Base-by-base conservation (phyloP, 805 yeast genomes). In the Cyberlindnera subsufficiens region DNA sequence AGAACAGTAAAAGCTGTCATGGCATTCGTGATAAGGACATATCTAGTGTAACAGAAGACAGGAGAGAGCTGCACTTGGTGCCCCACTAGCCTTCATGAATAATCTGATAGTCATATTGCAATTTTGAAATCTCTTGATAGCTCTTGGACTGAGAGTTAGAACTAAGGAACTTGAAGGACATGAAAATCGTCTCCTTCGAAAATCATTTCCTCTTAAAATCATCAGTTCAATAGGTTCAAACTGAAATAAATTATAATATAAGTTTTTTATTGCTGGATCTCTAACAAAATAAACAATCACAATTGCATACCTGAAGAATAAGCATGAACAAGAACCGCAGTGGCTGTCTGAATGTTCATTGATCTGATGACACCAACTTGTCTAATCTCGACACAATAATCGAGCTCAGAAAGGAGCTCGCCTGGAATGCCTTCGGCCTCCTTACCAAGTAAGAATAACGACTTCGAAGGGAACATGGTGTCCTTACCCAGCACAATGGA, bases 311-410 rank as follows among this genome's bases (percentile, higher is more conserved):
- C 38, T 2, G 58, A 49, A 1, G 95, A 80, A 55, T 91, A 90
- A 0, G 96, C 93, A 63, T 90, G 95, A 6, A 89, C 96, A 40
- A 90, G 78, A 17, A 90, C 89, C 0, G 97, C 98, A 0, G 97
- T 82, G 1, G 97, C 98, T 0, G 97, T 90, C 65, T 90, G 98
- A 47, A 90, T 90, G 57, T 90, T 90, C 98, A 90, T 90, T 1
- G 96, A 89, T 52, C 98, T 72, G 33, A 91, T 80, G 15, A 90
- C 89, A 14, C 98, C 98, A 33, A 79, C 82, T 59, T 90, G 98
- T 58, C 88, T 86, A 53, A 90, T 90, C 56, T 90, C 96, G 33
- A 91, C 78, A 59, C 96, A 90, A 51, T 81, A 68, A 58, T 90
- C 97, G 29, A 91, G 67, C 55, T 86, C 91, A 0, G 86, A 82